Conservation (phyloP, 2,329 filamentous ascomycete species). For the Beauveria scarabaeidicola region DNA sequence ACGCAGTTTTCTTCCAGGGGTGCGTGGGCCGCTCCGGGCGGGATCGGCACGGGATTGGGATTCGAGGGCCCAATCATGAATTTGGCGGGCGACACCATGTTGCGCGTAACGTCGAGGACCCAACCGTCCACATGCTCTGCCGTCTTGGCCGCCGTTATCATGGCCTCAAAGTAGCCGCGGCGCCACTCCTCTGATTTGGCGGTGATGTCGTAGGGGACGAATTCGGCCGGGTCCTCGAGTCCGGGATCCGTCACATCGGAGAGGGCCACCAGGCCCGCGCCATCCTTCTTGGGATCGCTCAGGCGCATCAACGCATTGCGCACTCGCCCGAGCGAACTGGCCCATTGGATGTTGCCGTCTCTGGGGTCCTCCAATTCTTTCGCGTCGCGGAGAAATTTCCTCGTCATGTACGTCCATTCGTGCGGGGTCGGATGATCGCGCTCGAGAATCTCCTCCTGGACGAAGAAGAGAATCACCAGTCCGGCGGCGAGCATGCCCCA, state of each 20-base stretch:
- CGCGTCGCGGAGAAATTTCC: slow-evolving; percentile 59
- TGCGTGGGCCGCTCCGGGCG: slow-evolving; percentile 51
- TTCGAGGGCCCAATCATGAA: slow-evolving; percentile 78
- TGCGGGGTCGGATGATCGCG: slow-evolving; percentile 68
- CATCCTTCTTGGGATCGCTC: slow-evolving; percentile 62
- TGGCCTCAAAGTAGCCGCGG: slow-evolving; percentile 72
- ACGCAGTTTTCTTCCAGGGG: slow-evolving; percentile 70
- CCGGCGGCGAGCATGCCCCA: slow-evolving; percentile 56
- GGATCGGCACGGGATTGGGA: slow-evolving; percentile 65
- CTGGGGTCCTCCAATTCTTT: slow-evolving; percentile 48
- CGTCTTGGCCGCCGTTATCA: slow-evolving; percentile 68
- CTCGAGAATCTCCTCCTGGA: slow-evolving; percentile 69
- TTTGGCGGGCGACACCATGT: slow-evolving; percentile 60
- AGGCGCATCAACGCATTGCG: slow-evolving; percentile 54
- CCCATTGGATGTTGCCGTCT: slow-evolving; percentile 55
- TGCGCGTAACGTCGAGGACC: slow-evolving; percentile 59
- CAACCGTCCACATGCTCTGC: slow-evolving; percentile 77
- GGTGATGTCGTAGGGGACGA: slow-evolving; percentile 59
- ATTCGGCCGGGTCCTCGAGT: slow-evolving; percentile 60
- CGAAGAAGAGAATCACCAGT: slow-evolving; percentile 52
- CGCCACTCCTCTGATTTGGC: slow-evolving; percentile 76
- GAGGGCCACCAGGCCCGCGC: slow-evolving; percentile 52
- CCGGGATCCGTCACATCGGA: slow-evolving; percentile 51
- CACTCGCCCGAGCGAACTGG: slow-evolving; percentile 52
- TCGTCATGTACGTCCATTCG: slow-evolving; percentile 69